These are phyloP conservation scores for Fusarium ambrosium DNA, from an alignment of 2,329 filamentous ascomycete genomes.

Conservation along the genomic window DNA sequence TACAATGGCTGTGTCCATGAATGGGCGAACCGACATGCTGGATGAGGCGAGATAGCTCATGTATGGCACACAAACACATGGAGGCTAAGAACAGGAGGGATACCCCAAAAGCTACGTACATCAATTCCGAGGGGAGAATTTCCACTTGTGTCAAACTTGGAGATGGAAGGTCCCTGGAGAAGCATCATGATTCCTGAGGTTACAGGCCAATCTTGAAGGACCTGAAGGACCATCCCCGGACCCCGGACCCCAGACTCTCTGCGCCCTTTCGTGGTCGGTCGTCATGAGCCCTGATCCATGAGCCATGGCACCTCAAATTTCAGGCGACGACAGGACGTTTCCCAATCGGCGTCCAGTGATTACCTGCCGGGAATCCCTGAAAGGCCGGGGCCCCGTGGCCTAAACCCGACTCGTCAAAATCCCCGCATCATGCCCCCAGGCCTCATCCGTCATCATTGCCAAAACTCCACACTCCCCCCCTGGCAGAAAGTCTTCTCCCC, in stretches of 20 bases:
- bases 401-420: slow-evolving; percentile 4
- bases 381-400: background rate
- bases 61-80: slow-evolving; percentile 1
- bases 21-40: background rate
- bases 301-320: slow-evolving; percentile 11
- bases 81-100: background rate
- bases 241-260: slow-evolving; percentile 1
- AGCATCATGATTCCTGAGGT: slow-evolving; percentile 8
- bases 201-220: background rate
- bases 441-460: slow-evolving; percentile 1
- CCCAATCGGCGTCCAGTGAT: background rate
- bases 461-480: background rate
- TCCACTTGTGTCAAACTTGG: background rate
- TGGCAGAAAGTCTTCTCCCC: background rate
- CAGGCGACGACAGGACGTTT: background rate
- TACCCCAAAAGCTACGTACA: slow-evolving; percentile 5
- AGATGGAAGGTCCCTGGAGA: background rate
- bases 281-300: background rate
- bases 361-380: background rate
- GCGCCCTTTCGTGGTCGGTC: background rate
- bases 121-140: background rate
- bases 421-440: slow-evolving; percentile 4
- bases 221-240: background rate
- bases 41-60: background rate
- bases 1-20: background rate